Evolutionary conservation across 31 red algal species (phyloP).

Genomic region (Pterothamnion heteromorphum): DNA sequence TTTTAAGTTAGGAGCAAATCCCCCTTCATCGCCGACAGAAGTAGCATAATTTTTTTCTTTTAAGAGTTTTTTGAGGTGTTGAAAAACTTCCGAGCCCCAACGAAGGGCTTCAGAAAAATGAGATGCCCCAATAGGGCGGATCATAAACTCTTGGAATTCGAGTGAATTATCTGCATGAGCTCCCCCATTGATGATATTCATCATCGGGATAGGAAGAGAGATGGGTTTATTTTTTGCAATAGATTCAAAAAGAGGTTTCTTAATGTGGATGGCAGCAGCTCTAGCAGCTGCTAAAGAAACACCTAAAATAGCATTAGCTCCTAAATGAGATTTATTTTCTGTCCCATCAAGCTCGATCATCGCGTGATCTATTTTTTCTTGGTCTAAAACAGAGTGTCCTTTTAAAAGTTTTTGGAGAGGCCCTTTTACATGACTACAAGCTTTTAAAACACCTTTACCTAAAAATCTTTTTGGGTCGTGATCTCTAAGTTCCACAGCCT

Average conservation of each 20-base stretch:
- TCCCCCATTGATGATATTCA: constrained; percentile 94
- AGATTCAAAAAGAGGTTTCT: constrained; percentile 64
- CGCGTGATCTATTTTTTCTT: constrained; percentile 57
- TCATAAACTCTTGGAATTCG: constrained; percentile 95
- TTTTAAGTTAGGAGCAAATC: constrained; percentile 86
- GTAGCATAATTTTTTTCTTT: constrained; percentile 73
- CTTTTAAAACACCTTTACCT: constrained; percentile 83
- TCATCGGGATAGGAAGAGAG: constrained; percentile 73
- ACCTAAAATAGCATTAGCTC: constrained; percentile 88
- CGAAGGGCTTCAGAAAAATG: constrained; percentile 77
- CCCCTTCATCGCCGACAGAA: constrained; percentile 89
- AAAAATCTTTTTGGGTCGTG: constrained; percentile 58
- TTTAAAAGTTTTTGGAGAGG: constrained; percentile 60
- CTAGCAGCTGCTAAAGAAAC: constrained; percentile 86
- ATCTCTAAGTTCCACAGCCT: constrained; percentile 89
- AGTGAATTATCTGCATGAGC: constrained; percentile 85
- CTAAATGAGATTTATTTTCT: constrained; percentile 68
- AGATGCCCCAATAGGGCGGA: constrained; percentile 70
- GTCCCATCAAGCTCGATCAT: constrained; percentile 88
- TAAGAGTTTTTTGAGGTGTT: constrained; percentile 71
- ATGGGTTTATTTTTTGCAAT: constrained; percentile 55
- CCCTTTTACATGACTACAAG: constrained; percentile 65
- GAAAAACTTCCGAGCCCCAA: constrained; percentile 80
- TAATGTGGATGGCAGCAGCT: constrained; percentile 67
- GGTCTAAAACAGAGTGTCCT: constrained; percentile 63